phyloP scores from a whole-genome alignment of 306 rosid genomes.

The Trichosanthes truncata region DNA sequence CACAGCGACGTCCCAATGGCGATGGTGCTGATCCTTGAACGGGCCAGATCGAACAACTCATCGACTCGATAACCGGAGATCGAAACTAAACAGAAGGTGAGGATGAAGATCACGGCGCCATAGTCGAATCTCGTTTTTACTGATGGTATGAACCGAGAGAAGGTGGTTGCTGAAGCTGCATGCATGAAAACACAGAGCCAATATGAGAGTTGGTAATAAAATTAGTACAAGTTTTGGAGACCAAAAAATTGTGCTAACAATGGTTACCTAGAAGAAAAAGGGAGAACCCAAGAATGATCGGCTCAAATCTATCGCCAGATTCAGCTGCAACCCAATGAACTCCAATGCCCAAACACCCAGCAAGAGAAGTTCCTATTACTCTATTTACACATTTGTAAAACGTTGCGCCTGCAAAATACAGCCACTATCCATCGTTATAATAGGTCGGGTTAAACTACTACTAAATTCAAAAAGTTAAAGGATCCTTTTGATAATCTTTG shows the following conservation, averaged over 20 bases:
- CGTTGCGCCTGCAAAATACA: slow-evolving; percentile 58
- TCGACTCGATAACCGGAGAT: slow-evolving; percentile 58
- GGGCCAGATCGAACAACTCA: slow-evolving; percentile 37
- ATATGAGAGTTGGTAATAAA: neutral
- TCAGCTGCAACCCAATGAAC: slow-evolving; percentile 57
- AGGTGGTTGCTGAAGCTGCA: slow-evolving; percentile 78
- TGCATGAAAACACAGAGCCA: neutral
- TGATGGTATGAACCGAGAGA: slow-evolving; percentile 74
- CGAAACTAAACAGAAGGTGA: slow-evolving; percentile 73
- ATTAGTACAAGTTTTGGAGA: neutral
- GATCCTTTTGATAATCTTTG: too few species aligned
- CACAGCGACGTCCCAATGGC: slow-evolving; percentile 58
- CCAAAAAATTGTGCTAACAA: neutral
- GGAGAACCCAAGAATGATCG: slow-evolving; percentile 41
- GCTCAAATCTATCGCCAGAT: slow-evolving; percentile 53
- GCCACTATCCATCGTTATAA: too few species aligned
- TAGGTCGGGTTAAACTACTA: too few species aligned
- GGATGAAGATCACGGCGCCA: slow-evolving; percentile 67
- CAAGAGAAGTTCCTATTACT: slow-evolving; percentile 56
- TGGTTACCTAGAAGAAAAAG: slow-evolving; percentile 54
- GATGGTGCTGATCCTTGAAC: slow-evolving; percentile 48
- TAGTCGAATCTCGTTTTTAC: slow-evolving; percentile 76
- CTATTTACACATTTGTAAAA: slow-evolving; percentile 53
- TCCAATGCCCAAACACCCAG: slow-evolving; percentile 60
- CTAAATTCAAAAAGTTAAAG: too few species aligned